These are phyloP conservation scores for Metarhizium sp. DNA, from an alignment of 2,329 filamentous ascomycete genomes.

Conservation along the genomic window DNA sequence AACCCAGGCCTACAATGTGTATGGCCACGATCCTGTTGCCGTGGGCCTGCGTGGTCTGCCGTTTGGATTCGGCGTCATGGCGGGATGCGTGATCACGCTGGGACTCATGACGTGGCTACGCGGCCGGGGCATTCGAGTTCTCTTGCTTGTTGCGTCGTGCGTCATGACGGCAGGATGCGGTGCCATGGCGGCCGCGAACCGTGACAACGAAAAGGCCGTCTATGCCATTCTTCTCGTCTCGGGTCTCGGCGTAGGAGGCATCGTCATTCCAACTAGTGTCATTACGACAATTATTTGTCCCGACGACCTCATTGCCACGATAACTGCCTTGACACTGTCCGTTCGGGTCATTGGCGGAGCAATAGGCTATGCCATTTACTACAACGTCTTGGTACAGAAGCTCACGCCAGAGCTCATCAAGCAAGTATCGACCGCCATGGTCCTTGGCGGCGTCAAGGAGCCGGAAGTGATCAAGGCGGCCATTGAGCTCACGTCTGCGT, in stretches of 20 bases:
- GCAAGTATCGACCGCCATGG: constrained; percentile 10
- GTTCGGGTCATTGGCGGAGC: constrained; percentile 59
- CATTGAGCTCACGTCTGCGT: too few relatives aligned
- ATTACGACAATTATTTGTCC: constrained; percentile 62
- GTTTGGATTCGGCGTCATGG: constrained; percentile 53
- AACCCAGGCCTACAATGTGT: constrained; percentile 55
- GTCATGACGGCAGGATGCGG: too few relatives aligned
- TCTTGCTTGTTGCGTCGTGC: too few relatives aligned
- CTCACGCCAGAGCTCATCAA: constrained; percentile 25
- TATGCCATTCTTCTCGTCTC: too few relatives aligned
- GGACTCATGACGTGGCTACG: too few relatives aligned
- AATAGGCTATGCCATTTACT: constrained; percentile 53
- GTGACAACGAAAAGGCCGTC: too few relatives aligned
- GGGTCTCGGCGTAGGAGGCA: too few relatives aligned
- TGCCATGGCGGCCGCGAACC: too few relatives aligned
- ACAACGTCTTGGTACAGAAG: constrained; percentile 41
- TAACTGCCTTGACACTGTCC: constrained; percentile 58
- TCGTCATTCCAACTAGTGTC: constrained; percentile 48
- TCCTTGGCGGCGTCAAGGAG: too few relatives aligned
- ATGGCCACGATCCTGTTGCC: constrained; percentile 52
- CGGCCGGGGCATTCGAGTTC: too few relatives aligned
- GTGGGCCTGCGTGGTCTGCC: constrained; percentile 58
- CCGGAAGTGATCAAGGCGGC: too few relatives aligned
- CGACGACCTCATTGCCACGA: constrained; percentile 60
- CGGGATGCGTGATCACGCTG: constrained; percentile 36